Percentiles rank a stretch among this genome's conserved stretches.
These are phyloP conservation scores for Cyberlindnera xylosilytica DNA, from an alignment of 805 yeast species.

Conservation along the genomic window DNA sequence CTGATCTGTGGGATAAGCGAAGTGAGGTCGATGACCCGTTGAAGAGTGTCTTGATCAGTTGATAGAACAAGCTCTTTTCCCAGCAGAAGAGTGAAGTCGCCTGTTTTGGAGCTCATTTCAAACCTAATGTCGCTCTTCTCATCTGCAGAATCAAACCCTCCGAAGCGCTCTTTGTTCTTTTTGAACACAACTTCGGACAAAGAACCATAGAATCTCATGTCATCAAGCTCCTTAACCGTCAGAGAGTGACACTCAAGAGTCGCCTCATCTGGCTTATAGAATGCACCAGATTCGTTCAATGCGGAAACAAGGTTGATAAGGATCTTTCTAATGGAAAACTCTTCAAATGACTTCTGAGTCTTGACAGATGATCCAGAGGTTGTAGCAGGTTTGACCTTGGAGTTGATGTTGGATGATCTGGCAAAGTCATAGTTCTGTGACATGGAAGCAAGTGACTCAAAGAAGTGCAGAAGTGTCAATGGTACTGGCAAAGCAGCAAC, in stretches of 20 bases:
- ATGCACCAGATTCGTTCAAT: constrained; percentile 37
- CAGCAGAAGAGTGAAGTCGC: constrained; percentile 39
- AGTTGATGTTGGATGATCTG: constrained; percentile 12
- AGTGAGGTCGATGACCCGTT: constrained; percentile 29
- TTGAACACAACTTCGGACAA: constrained; percentile 32
- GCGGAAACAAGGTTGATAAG: constrained; percentile 47
- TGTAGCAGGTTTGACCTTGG: constrained; percentile 3
- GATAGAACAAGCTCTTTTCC: constrained; percentile 37
- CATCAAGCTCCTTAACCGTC: constrained; percentile 41
- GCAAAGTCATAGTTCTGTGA: constrained; percentile 7
- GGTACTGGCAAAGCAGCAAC: constrained; percentile 39
- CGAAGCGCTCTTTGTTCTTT: constrained; percentile 20
- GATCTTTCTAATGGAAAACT: constrained; percentile 36
- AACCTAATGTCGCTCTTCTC: constrained; percentile 50
- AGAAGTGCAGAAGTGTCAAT: constrained; percentile 20
- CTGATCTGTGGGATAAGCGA: constrained; percentile 27
- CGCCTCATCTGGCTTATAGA: constrained; percentile 34
- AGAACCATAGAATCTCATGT: constrained; percentile 45
- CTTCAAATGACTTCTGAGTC: constrained; percentile 31
- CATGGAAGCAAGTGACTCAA: constrained; percentile 26
- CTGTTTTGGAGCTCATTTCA: constrained; percentile 37
- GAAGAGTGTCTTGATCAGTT: constrained; percentile 20
- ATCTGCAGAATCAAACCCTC: constrained; percentile 29
- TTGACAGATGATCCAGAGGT: not conserved
- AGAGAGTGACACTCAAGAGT: constrained; percentile 30